Percentiles rank a stretch among this genome's conserved stretches.
Evolutionary conservation across 1,284 basidiomycete species (phyloP).

Genomic region (Sporisorium graminicola): DNA sequence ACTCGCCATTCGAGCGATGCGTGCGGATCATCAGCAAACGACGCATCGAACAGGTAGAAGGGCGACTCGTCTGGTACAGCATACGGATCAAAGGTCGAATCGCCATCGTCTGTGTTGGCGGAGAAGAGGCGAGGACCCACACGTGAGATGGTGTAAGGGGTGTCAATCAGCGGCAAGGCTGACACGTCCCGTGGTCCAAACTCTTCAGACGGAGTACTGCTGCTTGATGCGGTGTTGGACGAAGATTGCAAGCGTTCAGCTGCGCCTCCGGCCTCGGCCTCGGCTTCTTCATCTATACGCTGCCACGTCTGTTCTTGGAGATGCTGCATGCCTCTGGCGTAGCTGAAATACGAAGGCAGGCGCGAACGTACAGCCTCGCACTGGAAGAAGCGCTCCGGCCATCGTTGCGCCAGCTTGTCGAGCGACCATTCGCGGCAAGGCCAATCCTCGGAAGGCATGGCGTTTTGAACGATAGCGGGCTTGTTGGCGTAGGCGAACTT

Average conservation of each 20-base stretch:
- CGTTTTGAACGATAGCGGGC: conserved; percentile 59
- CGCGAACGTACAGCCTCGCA: conserved; percentile 60
- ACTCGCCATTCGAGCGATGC: conserved; percentile 57
- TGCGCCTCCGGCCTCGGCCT: neutral
- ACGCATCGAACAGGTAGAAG: conserved; percentile 64
- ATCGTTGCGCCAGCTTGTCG: conserved; percentile 47
- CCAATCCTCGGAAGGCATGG: conserved; percentile 55
- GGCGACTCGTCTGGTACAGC: conserved; percentile 65
- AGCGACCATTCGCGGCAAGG: conserved; percentile 58
- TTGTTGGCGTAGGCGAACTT: conserved; percentile 41
- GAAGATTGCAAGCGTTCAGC: neutral
- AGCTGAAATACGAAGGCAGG: conserved; percentile 54
- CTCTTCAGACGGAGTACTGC: conserved; percentile 23
- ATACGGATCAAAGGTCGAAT: conserved; percentile 50
- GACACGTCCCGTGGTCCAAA: conserved; percentile 31
- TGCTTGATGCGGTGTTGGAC: conserved; percentile 4
- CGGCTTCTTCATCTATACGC: conserved; percentile 26
- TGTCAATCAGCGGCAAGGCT: conserved; percentile 21
- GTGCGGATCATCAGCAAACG: conserved; percentile 53
- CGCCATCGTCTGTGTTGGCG: conserved; percentile 29
- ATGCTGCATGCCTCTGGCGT: conserved; percentile 54
- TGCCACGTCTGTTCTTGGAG: conserved; percentile 44
- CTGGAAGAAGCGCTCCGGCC: conserved; percentile 56
- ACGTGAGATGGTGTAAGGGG: conserved; percentile 17
- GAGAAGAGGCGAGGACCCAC: conserved; percentile 27